Evolutionary conservation across 2,329 filamentous ascomycete genomes (phyloP), one percentile per base, ranked within the genome.

Genomic region (Cladosporium sp.): DNA sequence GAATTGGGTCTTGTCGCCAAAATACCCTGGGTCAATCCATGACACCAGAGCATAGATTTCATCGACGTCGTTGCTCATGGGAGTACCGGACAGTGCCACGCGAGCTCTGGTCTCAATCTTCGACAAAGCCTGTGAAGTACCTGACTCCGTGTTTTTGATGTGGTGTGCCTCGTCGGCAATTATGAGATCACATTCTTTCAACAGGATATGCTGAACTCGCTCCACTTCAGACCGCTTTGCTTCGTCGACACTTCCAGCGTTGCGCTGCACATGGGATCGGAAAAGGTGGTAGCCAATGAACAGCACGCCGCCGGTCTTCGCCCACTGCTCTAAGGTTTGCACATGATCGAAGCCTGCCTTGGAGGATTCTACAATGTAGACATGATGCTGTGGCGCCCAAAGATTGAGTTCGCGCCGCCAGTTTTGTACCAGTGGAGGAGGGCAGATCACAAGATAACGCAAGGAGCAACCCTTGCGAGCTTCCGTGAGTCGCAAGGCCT

Each of bases 21-120:
- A 74, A 63, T 88, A 95, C 19, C 80, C 81, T 0, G 87, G 86
- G 1, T 88, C 84, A 43, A 93, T 82, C 88, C 89, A 95, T 55
- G 91, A 79, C 51, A 95, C 85, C 80, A 95, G 88, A n/a, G 83
- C 72, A 62, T 84, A 89, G 62, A 95, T 95, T 59, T 96, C 91
- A 22, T 78, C 72, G 0, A 95, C 81, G 45, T 88, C 86, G 62
- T 95, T 96, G 4, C 87, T 83, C 45, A 96, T 72, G 0, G 91
- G 91, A 0, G 90, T 92, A 0, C 90, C 91, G 0, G 90, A 95
- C 54, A 96, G 73, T 5, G 89, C 91, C 56, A 96, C 86, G 9
- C 90, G 82, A 53, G 78, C 84, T 48, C 72, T 79, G 0, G 89
- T 86, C 53, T 66, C 74, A 62, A 96, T 85, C 9, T 71, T 66